A percentile compares a stretch with the other conserved stretches of the same genome.
Conservation (phyloP, 768 basidiomycete species). For the Mycena crocata region DNA sequence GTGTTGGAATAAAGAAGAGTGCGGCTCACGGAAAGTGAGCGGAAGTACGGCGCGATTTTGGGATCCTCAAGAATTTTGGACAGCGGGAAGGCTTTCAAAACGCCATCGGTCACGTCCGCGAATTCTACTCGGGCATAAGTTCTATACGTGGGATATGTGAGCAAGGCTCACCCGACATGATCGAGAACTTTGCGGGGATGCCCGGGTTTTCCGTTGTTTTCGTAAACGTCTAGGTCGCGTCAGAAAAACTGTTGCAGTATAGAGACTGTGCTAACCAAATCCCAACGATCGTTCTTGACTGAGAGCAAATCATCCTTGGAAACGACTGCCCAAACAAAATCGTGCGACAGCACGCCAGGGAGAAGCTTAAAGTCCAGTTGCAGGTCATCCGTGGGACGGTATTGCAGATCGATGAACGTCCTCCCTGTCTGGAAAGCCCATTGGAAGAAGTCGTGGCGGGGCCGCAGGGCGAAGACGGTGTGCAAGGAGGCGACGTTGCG, state of each 20-base stretch:
- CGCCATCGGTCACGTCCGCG: constrained; percentile 83
- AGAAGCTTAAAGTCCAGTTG: constrained; percentile 84
- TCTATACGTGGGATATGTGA: constrained; percentile 2
- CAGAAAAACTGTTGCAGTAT: background rate
- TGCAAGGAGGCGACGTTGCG: constrained; percentile 83
- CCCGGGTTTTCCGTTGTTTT: constrained; percentile 75
- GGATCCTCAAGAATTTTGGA: constrained; percentile 71
- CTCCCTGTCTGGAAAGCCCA: constrained; percentile 68
- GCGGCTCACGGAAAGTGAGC: constrained; percentile 79
- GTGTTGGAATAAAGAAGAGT: constrained; percentile 9
- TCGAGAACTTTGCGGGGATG: constrained; percentile 70
- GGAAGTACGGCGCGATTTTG: constrained; percentile 79
- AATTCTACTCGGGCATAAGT: constrained; percentile 63
- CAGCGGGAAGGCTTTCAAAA: constrained; percentile 75
- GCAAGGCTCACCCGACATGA: constrained; percentile 75
- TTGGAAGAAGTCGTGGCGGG: constrained; percentile 87
- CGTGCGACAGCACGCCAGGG: constrained; percentile 59
- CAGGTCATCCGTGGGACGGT: constrained; percentile 74
- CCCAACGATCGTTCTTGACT: constrained; percentile 84
- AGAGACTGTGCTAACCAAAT: constrained; percentile 68
- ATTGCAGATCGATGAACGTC: constrained; percentile 82
- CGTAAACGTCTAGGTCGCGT: constrained; percentile 75
- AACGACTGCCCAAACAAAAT: constrained; percentile 88
- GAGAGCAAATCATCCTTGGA: constrained; percentile 80
- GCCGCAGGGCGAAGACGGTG: constrained; percentile 79